Conservation (phyloP, 148 eudicot genomes). For the Chenopodium berlandieri region DNA sequence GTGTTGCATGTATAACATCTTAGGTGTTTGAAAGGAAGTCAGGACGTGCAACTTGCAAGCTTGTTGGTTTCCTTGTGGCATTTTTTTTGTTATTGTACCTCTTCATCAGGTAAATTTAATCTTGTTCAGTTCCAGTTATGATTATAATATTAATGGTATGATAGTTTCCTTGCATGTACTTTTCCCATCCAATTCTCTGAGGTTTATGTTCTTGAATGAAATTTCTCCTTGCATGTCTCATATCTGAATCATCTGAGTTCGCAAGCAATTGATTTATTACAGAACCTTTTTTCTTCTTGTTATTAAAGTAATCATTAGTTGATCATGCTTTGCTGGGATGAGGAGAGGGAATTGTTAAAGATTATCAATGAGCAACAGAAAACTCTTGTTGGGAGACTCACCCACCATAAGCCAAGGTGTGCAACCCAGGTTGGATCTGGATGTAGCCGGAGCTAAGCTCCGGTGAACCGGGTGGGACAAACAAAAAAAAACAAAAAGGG, state of each 20-base stretch:
- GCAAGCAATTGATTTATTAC: background rate
- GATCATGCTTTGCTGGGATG: background rate
- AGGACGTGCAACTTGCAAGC: slow-evolving; percentile 56
- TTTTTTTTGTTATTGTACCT: slow-evolving; percentile 58
- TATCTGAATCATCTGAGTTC: no score
- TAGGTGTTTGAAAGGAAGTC: slow-evolving; percentile 90
- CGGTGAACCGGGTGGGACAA: no score
- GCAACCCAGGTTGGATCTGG: no score
- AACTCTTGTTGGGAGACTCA: no score
- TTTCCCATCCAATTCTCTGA: background rate
- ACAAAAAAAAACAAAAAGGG: background rate
- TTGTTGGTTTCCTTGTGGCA: slow-evolving; percentile 55
- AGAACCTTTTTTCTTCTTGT: background rate
- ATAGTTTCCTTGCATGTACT: background rate
- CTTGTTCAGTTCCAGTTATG: background rate
- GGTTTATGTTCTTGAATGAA: background rate
- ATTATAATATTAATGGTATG: background rate
- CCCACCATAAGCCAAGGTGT: no score
- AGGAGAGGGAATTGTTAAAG: background rate
- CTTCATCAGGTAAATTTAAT: slow-evolving; percentile 48
- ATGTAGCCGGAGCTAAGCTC: no score
- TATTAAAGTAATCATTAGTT: background rate
- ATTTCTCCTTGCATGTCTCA: background rate
- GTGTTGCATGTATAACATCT: background rate
- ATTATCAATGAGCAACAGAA: background rate